Percentiles rank a stretch among this genome's conserved stretches.
Evolutionary conservation across 2,329 filamentous ascomycete species (phyloP).

Genomic region (Exophiala phaeomuriformis): DNA sequence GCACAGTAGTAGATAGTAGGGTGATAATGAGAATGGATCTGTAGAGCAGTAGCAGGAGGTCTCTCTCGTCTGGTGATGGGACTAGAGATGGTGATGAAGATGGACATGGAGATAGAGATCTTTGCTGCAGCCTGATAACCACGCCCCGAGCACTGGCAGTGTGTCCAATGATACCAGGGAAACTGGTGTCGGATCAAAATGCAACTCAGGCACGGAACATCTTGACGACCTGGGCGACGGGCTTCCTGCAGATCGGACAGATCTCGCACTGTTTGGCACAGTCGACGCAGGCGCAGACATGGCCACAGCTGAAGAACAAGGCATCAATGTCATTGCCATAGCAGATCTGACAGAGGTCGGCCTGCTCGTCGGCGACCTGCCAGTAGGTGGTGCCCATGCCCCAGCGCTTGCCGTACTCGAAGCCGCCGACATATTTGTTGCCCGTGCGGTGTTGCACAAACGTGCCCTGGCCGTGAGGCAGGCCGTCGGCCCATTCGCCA

Average conservation of each 20-base stretch:
- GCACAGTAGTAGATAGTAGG: too few relatives aligned
- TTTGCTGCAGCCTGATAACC: too few relatives aligned
- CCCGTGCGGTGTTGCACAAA: constrained; percentile 51
- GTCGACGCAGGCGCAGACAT: constrained; percentile 54
- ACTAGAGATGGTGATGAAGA: too few relatives aligned
- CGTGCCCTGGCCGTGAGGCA: constrained; percentile 50
- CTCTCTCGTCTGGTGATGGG: too few relatives aligned
- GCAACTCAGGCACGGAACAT: constrained; percentile 42
- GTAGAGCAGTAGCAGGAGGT: too few relatives aligned
- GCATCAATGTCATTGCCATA: constrained; percentile 54
- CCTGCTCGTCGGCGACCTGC: constrained; percentile 55
- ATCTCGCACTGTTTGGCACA: constrained; percentile 53
- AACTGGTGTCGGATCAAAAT: neutral
- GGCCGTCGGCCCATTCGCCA: constrained; percentile 41
- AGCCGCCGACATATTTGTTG: constrained; percentile 56
- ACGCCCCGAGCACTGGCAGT: neutral
- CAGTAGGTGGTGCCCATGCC: constrained; percentile 57
- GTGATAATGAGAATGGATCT: too few relatives aligned
- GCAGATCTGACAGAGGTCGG: constrained; percentile 55
- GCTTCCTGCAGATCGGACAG: constrained; percentile 56
- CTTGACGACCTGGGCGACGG: constrained; percentile 51
- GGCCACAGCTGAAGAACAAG: constrained; percentile 57
- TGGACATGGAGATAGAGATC: too few relatives aligned
- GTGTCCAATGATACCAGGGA: neutral
- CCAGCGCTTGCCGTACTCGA: constrained; percentile 53